A percentile compares a stretch with the other conserved stretches of the same genome.
phyloP scores from a whole-genome alignment of 208 protist species.

The Kentomonas sorsogonicus region DNA sequence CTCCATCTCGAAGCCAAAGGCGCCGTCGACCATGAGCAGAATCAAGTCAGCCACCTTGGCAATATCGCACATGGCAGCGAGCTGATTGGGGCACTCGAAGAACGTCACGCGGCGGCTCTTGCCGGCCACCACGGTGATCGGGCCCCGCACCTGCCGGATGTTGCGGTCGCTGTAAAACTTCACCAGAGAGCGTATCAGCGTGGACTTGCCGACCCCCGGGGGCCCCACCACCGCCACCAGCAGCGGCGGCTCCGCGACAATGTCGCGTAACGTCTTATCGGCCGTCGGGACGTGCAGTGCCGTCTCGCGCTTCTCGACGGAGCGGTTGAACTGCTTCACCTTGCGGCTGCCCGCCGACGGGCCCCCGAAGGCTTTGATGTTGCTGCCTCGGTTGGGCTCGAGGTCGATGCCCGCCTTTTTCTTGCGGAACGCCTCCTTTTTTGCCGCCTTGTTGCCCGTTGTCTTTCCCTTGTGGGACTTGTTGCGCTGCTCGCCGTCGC shows the following conservation, averaged over 20 bases:
- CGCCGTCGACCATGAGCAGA: slow-evolving; percentile 97
- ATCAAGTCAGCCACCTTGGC: slow-evolving; percentile 98
- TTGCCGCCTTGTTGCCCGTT: slow-evolving; percentile 81
- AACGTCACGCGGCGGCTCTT: slow-evolving; percentile 95
- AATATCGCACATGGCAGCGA: slow-evolving; percentile 98
- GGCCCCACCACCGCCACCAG: slow-evolving; percentile 96
- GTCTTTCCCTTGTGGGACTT: slow-evolving; percentile 86
- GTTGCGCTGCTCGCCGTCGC: slow-evolving; percentile 68
- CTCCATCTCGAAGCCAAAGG: slow-evolving; percentile 99
- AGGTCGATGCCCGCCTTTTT: slow-evolving; percentile 85
- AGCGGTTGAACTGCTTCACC: slow-evolving; percentile 75
- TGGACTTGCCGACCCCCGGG: slow-evolving; percentile 96
- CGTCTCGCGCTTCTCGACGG: slow-evolving; percentile 83
- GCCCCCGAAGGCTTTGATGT: slow-evolving; percentile 89
- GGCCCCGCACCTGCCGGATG: slow-evolving; percentile 92
- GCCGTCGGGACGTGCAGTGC: slow-evolving; percentile 73
- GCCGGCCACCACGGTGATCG: slow-evolving; percentile 96
- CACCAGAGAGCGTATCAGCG: slow-evolving; percentile 97
- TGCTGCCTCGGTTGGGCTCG: slow-evolving; percentile 87
- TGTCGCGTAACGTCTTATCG: slow-evolving; percentile 82
- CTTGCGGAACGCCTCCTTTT: slow-evolving; percentile 85
- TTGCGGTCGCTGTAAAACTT: slow-evolving; percentile 97
- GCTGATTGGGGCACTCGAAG: slow-evolving; percentile 96
- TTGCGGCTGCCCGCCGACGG: slow-evolving; percentile 62
- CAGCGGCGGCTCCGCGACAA: slow-evolving; percentile 88